Evolutionary conservation across 495 filamentous ascomycete species (phyloP), one percentile per base, ranked within the genome.

Genomic region (Penicillium paxilli): DNA sequence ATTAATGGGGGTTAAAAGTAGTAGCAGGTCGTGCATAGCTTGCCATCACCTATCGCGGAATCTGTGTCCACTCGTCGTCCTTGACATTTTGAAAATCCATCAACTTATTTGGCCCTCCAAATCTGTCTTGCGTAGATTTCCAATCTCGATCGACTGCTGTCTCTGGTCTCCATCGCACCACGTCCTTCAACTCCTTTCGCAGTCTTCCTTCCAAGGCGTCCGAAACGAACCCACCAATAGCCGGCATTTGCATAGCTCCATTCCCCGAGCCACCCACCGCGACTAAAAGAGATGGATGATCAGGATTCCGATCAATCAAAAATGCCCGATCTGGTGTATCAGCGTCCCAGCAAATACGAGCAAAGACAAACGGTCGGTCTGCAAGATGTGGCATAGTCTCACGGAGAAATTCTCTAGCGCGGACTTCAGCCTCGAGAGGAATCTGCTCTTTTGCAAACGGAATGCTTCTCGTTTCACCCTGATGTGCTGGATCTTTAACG

Each of bases 261-360:
- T 80, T 75, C 0, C 77, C 80, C 22, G 76, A 81, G 0, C 76
- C 80, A 2, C 80, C 80, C 2, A 77, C 71, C 7, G 76, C 77
- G 21, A 83, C 55, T 3, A 81, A 22, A 3, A 83, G 68, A 23
- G 65, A 72, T 42, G 59, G 47, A 48, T 72, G 57, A 4, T 70
- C 57, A 1, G 76, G 74, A 44, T 76, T 74, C 14, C 64, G 47
- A 50, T 76, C 74, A 40, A 82, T 78, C 23, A 82, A 58, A 38
- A 79, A 81, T n/a, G 67, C 62, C 0, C 78, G 74, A 51, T 82
- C 78, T 2, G 70, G 67, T 19, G 78, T 83, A 60, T 82, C 78
- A 4, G 78, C 76, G 57, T 78, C 75, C 80, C 78, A 82, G 66
- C 79, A 82, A 24, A 83, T 78, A 7, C 78, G 61, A 20, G 76